Percentiles rank a stretch among this genome's conserved stretches.
These are phyloP conservation scores for Pythium coloratum DNA, from an alignment of 352 stramenopile species.

Conservation along the genomic window DNA sequence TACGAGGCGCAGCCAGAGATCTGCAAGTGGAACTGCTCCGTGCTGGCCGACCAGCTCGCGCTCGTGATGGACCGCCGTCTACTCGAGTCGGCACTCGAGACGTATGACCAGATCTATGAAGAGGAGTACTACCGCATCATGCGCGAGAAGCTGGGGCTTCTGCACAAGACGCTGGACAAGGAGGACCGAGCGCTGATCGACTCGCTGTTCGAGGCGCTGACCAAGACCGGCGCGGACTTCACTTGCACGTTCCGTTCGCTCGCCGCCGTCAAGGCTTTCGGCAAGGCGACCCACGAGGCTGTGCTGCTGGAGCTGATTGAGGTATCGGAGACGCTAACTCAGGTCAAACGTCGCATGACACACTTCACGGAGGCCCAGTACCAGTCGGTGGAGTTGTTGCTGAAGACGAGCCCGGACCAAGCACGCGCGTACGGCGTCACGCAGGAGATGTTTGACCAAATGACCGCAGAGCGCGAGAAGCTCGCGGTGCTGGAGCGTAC, in stretches of 20 bases:
- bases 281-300: slow-evolving; percentile 27
- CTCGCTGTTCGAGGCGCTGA: slow-evolving; percentile 54
- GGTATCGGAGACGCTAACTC: slow-evolving; percentile 68
- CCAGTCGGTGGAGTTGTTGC: slow-evolving; percentile 60
- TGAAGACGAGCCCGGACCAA: slow-evolving; percentile 58
- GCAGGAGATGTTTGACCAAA: slow-evolving; percentile 49
- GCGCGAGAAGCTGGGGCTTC: slow-evolving; percentile 68
- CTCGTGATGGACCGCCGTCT: slow-evolving; percentile 42
- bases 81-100: slow-evolving; percentile 32
- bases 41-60: slow-evolving; percentile 67
- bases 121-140: slow-evolving; percentile 61
- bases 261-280: slow-evolving; percentile 42
- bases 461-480: slow-evolving; percentile 49
- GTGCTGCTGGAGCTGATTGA: slow-evolving; percentile 50
- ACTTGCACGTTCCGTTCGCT: slow-evolving; percentile 74
- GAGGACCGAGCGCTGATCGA: slow-evolving; percentile 54
- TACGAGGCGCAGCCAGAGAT: slow-evolving; percentile 83
- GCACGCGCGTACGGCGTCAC: slow-evolving; percentile 78
- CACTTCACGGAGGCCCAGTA: slow-evolving; percentile 78
- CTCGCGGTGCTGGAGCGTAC: slow-evolving; percentile 41
- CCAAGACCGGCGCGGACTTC: slow-evolving; percentile 72
- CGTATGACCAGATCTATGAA: slow-evolving; percentile 52
- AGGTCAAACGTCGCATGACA: slow-evolving; percentile 51
- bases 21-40: slow-evolving; percentile 83
- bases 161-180: slow-evolving; percentile 26